Conservation (phyloP, 208 protist genomes). For the Sergeia podlipaevii region DNA sequence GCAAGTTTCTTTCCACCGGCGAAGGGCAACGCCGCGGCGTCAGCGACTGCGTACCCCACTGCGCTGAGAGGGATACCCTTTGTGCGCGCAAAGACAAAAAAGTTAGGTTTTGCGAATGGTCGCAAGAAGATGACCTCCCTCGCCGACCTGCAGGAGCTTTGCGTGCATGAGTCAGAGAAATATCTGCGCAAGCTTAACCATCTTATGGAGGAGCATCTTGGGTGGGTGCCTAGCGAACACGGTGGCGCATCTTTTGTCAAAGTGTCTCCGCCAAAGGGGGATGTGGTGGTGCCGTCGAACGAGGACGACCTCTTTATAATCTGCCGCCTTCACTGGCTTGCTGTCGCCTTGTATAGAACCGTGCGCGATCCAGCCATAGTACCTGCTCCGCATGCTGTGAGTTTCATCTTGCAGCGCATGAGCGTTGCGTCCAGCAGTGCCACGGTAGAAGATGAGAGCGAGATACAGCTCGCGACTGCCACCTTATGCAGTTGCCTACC, state of each 20-base stretch:
- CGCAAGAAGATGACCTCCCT: constrained; percentile 6
- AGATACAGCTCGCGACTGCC: constrained; percentile 38
- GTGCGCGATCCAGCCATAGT: constrained; percentile 38
- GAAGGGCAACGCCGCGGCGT: background rate
- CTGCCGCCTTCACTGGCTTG: constrained; percentile 45
- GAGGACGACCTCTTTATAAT: constrained; percentile 34
- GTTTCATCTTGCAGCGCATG: constrained; percentile 26
- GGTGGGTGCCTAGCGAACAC: constrained; percentile 22
- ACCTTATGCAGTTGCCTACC: constrained; percentile 62
- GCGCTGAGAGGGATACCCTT: too few relatives aligned
- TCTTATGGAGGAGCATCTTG: constrained; percentile 41
- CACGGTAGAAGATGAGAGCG: constrained; percentile 29
- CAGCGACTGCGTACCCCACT: background rate
- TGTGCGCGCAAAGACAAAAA: too few relatives aligned
- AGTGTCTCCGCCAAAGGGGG: constrained; percentile 14
- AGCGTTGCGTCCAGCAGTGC: constrained; percentile 8
- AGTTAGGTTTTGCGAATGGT: too few relatives aligned
- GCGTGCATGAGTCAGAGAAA: constrained; percentile 18
- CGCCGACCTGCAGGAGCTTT: constrained; percentile 26
- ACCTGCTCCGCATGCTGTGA: constrained; percentile 35
- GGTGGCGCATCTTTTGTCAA: constrained; percentile 22
- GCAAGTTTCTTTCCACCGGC: too few relatives aligned
- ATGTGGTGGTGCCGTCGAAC: constrained; percentile 25
- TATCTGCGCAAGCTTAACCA: constrained; percentile 32
- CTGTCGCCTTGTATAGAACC: constrained; percentile 27